Evolutionary conservation across 805 yeast genomes (phyloP).

Genomic region (Schwanniomyces polymorphus): DNA sequence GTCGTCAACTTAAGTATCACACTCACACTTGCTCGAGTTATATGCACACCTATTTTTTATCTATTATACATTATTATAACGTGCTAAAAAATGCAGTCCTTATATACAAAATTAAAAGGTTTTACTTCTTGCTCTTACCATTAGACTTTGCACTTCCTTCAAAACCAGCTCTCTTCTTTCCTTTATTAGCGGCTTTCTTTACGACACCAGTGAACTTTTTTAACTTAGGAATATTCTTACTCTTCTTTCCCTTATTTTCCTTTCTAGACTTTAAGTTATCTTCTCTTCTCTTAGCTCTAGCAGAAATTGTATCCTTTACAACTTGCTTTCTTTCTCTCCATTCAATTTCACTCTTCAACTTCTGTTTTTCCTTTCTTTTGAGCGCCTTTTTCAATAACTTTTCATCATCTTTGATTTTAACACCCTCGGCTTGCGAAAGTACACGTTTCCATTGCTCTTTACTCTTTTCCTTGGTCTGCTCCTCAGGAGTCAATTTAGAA

Average conservation of each 20-base stretch:
- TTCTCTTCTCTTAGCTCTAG: slow-evolving; percentile 83
- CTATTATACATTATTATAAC: background rate
- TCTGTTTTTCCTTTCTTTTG: slow-evolving; percentile 77
- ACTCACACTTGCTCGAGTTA: background rate
- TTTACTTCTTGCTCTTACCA: slow-evolving; percentile 25
- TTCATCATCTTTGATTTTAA: slow-evolving; percentile 87
- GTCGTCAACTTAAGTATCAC: background rate
- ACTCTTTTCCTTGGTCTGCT: slow-evolving; percentile 60
- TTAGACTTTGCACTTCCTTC: slow-evolving; percentile 66
- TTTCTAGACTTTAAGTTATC: slow-evolving; percentile 84
- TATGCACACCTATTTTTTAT: background rate
- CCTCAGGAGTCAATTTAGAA: slow-evolving; percentile 56
- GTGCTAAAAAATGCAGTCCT: background rate
- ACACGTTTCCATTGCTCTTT: slow-evolving; percentile 86
- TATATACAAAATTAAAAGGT: background rate
- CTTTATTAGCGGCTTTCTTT: slow-evolving; percentile 32
- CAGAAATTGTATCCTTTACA: slow-evolving; percentile 72
- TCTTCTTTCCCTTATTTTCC: slow-evolving; percentile 80
- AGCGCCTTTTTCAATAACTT: slow-evolving; percentile 81
- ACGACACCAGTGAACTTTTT: slow-evolving; percentile 61
- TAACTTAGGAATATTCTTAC: slow-evolving; percentile 71
- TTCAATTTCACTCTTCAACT: slow-evolving; percentile 83
- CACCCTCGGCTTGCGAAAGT: slow-evolving; percentile 83
- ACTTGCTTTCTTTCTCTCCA: slow-evolving; percentile 89
- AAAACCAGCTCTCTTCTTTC: slow-evolving; percentile 77